phyloP scores from a whole-genome alignment of 495 filamentous ascomycete genomes.

The Podospora fimiseda region DNA sequence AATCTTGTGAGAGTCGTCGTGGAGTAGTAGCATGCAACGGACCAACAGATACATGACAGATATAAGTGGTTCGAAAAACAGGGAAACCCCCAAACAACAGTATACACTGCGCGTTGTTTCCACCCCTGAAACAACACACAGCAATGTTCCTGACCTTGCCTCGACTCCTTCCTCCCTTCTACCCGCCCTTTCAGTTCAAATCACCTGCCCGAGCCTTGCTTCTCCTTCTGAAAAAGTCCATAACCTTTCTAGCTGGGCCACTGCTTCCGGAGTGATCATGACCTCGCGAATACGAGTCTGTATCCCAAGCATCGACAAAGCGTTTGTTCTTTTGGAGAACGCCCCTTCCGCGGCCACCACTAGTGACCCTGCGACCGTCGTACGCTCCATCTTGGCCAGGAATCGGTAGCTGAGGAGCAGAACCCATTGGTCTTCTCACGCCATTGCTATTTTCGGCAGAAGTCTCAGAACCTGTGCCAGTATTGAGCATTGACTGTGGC shows the following conservation, averaged over 20 bases:
- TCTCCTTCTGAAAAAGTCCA: conserved; percentile 93
- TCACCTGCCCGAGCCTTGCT: conserved; percentile 68
- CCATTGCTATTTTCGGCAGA: conserved; percentile 32
- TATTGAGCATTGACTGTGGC: conserved; percentile 38
- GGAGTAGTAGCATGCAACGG: neutral
- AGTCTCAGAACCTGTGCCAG: conserved; percentile 42
- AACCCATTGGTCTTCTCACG: conserved; percentile 25
- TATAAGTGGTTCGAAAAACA: neutral
- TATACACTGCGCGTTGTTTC: neutral
- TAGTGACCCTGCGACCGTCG: conserved; percentile 21
- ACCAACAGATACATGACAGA: neutral
- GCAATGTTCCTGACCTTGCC: neutral
- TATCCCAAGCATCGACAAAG: conserved; percentile 87
- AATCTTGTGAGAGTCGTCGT: neutral
- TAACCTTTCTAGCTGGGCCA: conserved; percentile 81
- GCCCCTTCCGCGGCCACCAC: conserved; percentile 30
- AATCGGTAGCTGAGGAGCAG: conserved; percentile 28
- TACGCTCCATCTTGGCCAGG: conserved; percentile 21
- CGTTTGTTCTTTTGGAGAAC: conserved; percentile 80
- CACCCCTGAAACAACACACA: neutral
- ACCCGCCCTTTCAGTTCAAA: neutral
- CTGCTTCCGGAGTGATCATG: conserved; percentile 68
- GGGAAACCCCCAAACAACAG: neutral
- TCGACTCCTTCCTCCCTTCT: neutral
- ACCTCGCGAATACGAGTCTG: conserved; percentile 55